Percentiles rank a stretch among this genome's conserved stretches.
These are phyloP conservation scores for Cercospora sp. DNA, from an alignment of 2,329 filamentous ascomycete species.

Conservation along the genomic window DNA sequence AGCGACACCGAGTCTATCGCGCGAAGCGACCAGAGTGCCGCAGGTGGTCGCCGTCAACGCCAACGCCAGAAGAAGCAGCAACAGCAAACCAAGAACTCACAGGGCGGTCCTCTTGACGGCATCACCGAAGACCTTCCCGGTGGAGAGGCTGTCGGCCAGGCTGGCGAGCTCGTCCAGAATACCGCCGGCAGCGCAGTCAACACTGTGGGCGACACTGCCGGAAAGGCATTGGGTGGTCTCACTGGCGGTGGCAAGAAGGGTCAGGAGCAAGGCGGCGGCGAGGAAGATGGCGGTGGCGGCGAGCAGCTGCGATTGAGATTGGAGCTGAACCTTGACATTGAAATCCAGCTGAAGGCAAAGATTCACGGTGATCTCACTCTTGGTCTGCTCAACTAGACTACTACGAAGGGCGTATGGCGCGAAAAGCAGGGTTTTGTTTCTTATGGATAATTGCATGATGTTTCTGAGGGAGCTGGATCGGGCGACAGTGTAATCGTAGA, in stretches of 20 bases:
- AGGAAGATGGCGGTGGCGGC: slow-evolving; percentile 45
- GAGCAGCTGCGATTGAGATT: slow-evolving; percentile 58
- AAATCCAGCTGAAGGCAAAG: slow-evolving; percentile 65
- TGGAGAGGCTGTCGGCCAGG: slow-evolving; percentile 55
- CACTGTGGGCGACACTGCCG: slow-evolving; percentile 48
- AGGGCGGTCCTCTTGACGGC: slow-evolving; percentile 54
- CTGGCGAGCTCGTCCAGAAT: slow-evolving; percentile 58
- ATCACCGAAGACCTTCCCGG: slow-evolving; percentile 58
- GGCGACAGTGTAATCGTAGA: neutral
- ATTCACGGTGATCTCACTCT: slow-evolving; percentile 65
- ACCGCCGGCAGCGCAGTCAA: slow-evolving; percentile 52
- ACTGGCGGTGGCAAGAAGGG: slow-evolving; percentile 43
- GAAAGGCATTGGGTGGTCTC: slow-evolving; percentile 51
- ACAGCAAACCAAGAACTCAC: slow-evolving; percentile 43
- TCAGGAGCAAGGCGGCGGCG: slow-evolving; percentile 37
- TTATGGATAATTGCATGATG: neutral
- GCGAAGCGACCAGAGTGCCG: slow-evolving; percentile 55
- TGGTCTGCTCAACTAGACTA: slow-evolving; percentile 47
- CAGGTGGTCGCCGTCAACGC: slow-evolving; percentile 58
- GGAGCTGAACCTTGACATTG: slow-evolving; percentile 63
- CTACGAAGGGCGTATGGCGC: slow-evolving; percentile 2
- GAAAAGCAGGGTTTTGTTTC: neutral
- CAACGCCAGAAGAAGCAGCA: slow-evolving; percentile 55
- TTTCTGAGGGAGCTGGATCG: neutral
- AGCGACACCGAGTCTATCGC: slow-evolving; percentile 58